Evolutionary conservation across 352 stramenopile species (phyloP).

Genomic region (Phytophthora sp.): DNA sequence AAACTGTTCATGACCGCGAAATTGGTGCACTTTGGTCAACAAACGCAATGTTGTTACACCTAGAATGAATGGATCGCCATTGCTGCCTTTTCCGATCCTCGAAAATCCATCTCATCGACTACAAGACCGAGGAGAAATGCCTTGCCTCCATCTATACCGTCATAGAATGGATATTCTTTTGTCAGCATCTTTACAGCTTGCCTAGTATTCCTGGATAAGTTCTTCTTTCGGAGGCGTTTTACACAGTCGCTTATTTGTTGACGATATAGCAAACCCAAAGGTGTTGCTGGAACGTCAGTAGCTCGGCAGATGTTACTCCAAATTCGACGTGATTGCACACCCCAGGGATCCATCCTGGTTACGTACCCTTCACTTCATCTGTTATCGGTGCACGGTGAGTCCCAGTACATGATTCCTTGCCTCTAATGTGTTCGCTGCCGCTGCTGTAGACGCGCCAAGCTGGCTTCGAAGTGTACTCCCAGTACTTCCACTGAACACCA

Average conservation of each 20-base stretch:
- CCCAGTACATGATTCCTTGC: background rate
- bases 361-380: slow-evolving; percentile 2
- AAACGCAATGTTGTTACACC: slow-evolving; percentile 1
- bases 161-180: slow-evolving; percentile 3
- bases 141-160: background rate
- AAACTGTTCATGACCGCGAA: background rate
- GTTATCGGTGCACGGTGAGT: slow-evolving; percentile 1
- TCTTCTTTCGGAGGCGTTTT: background rate
- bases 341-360: slow-evolving; percentile 4
- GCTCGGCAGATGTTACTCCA: slow-evolving; percentile 5
- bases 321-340: background rate
- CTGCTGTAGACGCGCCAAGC: background rate
- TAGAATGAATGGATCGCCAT: slow-evolving; percentile 3
- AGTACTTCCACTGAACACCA: background rate
- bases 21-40: background rate
- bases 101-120: slow-evolving; percentile 7
- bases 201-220: background rate
- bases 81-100: background rate
- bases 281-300: slow-evolving; percentile 1
- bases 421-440: background rate
- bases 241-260: slow-evolving; percentile 3
- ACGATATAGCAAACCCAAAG: background rate
- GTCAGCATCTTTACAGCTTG: background rate
- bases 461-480: background rate
- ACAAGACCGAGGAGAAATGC: background rate